These are phyloP conservation scores for Paecilomyces niveus DNA, from an alignment of 2,329 filamentous ascomycete genomes.

Conservation along the genomic window DNA sequence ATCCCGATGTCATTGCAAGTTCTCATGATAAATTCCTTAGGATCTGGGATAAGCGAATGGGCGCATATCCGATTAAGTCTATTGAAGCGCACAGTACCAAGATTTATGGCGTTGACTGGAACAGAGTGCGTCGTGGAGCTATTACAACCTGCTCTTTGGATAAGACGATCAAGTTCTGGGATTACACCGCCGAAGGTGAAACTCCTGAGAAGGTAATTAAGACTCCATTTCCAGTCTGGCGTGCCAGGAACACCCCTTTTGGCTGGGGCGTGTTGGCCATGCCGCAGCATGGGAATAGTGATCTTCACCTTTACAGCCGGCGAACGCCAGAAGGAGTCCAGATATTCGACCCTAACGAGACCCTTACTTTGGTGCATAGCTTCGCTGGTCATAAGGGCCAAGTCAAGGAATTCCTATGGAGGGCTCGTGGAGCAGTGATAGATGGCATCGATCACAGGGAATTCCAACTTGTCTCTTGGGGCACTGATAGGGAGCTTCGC, in stretches of 20 bases:
- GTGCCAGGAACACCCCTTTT: slow-evolving; percentile 86
- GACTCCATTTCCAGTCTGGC: slow-evolving; percentile 82
- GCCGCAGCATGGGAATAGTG: slow-evolving; percentile 81
- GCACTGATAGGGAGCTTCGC: slow-evolving; percentile 73
- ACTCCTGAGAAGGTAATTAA: slow-evolving; percentile 68
- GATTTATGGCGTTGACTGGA: slow-evolving; percentile 95
- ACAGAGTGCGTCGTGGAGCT: slow-evolving; percentile 63
- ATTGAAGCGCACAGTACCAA: slow-evolving; percentile 87
- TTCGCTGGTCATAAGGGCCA: slow-evolving; percentile 54
- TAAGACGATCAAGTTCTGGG: slow-evolving; percentile 90
- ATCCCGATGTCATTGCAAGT: slow-evolving; percentile 80
- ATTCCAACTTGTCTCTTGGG: slow-evolving; percentile 91
- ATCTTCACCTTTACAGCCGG: slow-evolving; percentile 77
- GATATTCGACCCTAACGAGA: slow-evolving; percentile 20
- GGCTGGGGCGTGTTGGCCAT: slow-evolving; percentile 80
- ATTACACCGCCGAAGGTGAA: slow-evolving; percentile 59
- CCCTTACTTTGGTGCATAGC: slow-evolving; percentile 40
- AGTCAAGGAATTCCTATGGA: slow-evolving; percentile 89
- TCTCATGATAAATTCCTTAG: slow-evolving; percentile 82
- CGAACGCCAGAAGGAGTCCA: slow-evolving; percentile 34
- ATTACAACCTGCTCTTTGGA: slow-evolving; percentile 86
- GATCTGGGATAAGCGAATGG: slow-evolving; percentile 82
- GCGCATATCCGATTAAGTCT: slow-evolving; percentile 69
- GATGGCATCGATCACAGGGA: slow-evolving; percentile 74
- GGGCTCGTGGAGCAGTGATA: slow-evolving; percentile 62